Conservation (phyloP, 164 flowering plant genomes). For the Saururus chinensis region DNA sequence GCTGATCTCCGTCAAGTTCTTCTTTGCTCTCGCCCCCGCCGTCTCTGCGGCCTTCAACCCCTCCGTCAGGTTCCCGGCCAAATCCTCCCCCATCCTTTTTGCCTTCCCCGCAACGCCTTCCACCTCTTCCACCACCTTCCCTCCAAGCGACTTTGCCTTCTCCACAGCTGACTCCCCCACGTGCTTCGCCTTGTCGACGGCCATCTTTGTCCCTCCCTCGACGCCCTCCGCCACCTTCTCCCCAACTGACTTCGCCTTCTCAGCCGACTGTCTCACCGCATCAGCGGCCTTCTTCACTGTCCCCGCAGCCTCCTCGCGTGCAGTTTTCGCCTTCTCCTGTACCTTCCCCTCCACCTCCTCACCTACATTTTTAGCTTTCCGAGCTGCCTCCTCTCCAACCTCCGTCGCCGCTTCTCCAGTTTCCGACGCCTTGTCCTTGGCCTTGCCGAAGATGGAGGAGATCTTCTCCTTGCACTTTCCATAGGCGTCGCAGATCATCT, state of each 20-base stretch:
- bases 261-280: too few species aligned
- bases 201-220: neutral
- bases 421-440: conserved; percentile 21
- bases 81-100: conserved; percentile 1
- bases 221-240: neutral
- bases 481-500: conserved; percentile 48
- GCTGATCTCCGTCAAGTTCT: conserved; percentile 3
- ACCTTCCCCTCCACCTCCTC: conserved; percentile 7
- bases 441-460: conserved; percentile 18
- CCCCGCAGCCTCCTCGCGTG: neutral
- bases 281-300: neutral
- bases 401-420: neutral
- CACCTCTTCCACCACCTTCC: conserved; percentile 4
- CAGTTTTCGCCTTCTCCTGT: neutral
- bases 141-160: conserved; percentile 3
- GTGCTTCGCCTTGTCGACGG: conserved; percentile 7
- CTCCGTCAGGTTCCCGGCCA: neutral
- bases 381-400: neutral
- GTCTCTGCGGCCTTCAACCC: conserved; percentile 2
- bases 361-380: neutral
- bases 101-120: conserved; percentile 2
- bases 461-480: conserved; percentile 52
- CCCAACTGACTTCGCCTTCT: conserved; percentile 2
- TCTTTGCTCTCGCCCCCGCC: neutral
- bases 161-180: neutral